phyloP scores from a whole-genome alignment of 2,329 filamentous ascomycete species.

The Trichoderma lentiforme region DNA sequence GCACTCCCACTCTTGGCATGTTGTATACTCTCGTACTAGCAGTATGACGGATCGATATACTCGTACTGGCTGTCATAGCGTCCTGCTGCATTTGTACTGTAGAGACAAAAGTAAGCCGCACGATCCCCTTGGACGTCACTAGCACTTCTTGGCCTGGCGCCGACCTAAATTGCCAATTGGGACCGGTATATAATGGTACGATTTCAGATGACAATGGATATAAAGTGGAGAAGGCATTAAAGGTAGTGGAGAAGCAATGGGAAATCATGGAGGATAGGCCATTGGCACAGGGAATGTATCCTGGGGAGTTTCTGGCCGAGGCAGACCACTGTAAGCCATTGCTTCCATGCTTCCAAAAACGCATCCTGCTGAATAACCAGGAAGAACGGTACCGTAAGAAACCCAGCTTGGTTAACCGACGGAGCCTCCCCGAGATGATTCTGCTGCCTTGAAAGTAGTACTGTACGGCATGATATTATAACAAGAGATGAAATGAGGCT shows the following conservation, averaged over 20 bases:
- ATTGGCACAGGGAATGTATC: neutral
- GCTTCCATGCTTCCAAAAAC: neutral
- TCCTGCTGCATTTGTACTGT: neutral
- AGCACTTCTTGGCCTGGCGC: neutral
- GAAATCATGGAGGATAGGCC: neutral
- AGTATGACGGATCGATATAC: neutral
- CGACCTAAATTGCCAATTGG: neutral
- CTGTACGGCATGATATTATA: neutral
- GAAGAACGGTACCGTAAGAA: neutral
- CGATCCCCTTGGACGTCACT: neutral
- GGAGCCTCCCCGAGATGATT: neutral
- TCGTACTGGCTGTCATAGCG: neutral
- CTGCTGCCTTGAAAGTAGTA: neutral
- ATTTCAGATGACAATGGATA: conserved; percentile 11
- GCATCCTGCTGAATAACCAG: neutral
- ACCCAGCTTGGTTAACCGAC: neutral
- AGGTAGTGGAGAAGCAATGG: neutral
- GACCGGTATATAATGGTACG: conserved; percentile 2
- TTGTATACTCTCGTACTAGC: neutral
- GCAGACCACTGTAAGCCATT: neutral
- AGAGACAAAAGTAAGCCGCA: neutral
- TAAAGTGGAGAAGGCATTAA: neutral
- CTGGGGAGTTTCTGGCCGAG: neutral
- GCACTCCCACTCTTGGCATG: neutral
- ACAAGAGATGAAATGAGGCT: neutral